Evolutionary conservation across 2,329 filamentous ascomycete genomes (phyloP).

Genomic region (Leptosphaerulina australis): DNA sequence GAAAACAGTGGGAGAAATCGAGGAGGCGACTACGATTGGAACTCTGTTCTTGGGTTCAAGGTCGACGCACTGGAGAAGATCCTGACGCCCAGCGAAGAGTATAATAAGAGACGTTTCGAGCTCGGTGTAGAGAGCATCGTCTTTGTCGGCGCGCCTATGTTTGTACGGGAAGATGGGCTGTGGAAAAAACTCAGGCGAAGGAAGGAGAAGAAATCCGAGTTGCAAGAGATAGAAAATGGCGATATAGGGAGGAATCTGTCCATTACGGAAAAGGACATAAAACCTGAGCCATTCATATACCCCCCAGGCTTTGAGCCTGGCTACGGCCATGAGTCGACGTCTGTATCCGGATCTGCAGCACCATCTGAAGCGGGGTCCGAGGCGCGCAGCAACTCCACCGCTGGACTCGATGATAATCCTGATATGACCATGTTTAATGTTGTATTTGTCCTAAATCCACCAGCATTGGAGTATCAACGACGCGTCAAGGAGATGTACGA

Average conservation of each 20-base stretch:
- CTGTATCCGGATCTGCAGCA: slow-evolving; percentile 37
- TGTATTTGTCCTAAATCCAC: slow-evolving; percentile 87
- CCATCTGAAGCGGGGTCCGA: slow-evolving; percentile 49
- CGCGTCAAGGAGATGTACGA: slow-evolving; percentile 81
- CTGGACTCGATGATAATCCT: slow-evolving; percentile 55
- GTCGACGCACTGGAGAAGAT: slow-evolving; percentile 50
- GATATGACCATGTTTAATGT: slow-evolving; percentile 98
- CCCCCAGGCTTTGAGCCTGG: slow-evolving; percentile 49
- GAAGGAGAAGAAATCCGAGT: slow-evolving; percentile 34
- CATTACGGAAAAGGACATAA: slow-evolving; percentile 27
- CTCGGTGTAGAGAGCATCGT: slow-evolving; percentile 49
- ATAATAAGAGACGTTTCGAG: slow-evolving; percentile 51
- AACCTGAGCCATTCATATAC: slow-evolving; percentile 39
- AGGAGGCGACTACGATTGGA: slow-evolving; percentile 47
- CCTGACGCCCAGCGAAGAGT: slow-evolving; percentile 45
- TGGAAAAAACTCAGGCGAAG: slow-evolving; percentile 49
- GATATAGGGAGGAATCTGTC: slow-evolving; percentile 28
- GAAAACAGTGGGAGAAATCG: slow-evolving; percentile 21
- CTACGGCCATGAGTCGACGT: slow-evolving; percentile 47
- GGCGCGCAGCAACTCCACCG: slow-evolving; percentile 48
- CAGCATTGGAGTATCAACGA: slow-evolving; percentile 74
- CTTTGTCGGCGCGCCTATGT: slow-evolving; percentile 52
- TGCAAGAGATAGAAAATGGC: slow-evolving; percentile 31
- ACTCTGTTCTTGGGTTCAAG: slow-evolving; percentile 49
- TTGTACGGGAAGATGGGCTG: slow-evolving; percentile 48